phyloP scores from a whole-genome alignment of 1,139 yeast genomes.

The Protomyces arabidopsidicola region DNA sequence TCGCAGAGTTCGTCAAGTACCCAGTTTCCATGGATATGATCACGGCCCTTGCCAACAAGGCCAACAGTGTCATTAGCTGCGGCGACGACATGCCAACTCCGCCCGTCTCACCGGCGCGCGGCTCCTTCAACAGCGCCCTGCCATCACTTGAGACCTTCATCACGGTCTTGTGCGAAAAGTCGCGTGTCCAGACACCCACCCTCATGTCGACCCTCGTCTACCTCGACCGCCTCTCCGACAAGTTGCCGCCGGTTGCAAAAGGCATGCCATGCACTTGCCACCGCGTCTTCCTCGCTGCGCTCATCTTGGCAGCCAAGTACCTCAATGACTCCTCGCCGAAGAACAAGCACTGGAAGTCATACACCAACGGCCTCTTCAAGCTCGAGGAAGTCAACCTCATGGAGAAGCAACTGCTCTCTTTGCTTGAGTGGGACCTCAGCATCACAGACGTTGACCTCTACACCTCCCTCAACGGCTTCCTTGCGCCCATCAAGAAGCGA shows the following conservation, averaged over 20 bases:
- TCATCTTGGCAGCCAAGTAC: constrained; percentile 83
- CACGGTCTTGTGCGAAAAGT: constrained; percentile 62
- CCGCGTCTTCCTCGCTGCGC: constrained; percentile 80
- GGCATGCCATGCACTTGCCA: constrained; percentile 95
- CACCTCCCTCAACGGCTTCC: constrained; percentile 65
- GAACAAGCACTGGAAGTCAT: constrained; percentile 91
- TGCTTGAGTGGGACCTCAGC: constrained; percentile 77
- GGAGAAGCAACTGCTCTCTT: constrained; percentile 76
- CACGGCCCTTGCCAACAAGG: constrained; percentile 69
- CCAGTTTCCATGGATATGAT: constrained; percentile 80
- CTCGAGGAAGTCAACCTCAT: constrained; percentile 81
- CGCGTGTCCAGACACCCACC: constrained; percentile 93
- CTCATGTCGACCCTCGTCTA: constrained; percentile 87
- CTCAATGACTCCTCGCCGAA: constrained; percentile 90
- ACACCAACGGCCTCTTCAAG: constrained; percentile 75
- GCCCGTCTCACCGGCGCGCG: constrained; percentile 37
- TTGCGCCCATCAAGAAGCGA: constrained; percentile 52
- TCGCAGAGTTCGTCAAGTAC: constrained; percentile 66
- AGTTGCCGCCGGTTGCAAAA: constrained; percentile 80
- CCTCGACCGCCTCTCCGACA: constrained; percentile 65
- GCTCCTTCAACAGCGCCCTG: constrained; percentile 30
- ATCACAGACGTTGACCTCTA: constrained; percentile 67
- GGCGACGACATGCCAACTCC: constrained; percentile 39
- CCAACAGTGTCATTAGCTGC: constrained; percentile 68
- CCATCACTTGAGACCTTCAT: constrained; percentile 61